A percentile compares a stretch with the other conserved stretches of the same genome.
phyloP scores from a whole-genome alignment of 257 asterid species.

The Penstemon newberryi region DNA sequence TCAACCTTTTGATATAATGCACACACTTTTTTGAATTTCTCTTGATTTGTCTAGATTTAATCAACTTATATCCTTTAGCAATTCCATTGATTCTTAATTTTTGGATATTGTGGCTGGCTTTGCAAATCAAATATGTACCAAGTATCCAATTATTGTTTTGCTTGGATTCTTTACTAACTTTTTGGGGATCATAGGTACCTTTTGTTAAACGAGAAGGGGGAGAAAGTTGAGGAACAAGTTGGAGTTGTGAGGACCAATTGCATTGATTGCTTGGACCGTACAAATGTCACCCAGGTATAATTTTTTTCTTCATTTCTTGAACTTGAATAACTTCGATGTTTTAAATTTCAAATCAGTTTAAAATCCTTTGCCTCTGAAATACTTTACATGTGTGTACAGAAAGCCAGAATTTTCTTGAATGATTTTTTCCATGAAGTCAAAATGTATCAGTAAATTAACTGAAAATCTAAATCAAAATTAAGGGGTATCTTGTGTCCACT shows the following conservation, averaged over 20 bases:
- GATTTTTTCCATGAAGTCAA: too few relatives aligned
- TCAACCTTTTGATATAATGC: background rate
- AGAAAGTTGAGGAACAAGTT: conserved; percentile 70
- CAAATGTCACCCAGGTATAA: conserved; percentile 93
- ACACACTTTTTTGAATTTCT: background rate
- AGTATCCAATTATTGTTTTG: conserved; percentile 7
- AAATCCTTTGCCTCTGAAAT: too few relatives aligned
- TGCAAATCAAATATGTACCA: background rate
- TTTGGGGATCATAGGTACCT: conserved; percentile 58
- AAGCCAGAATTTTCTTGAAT: too few relatives aligned
- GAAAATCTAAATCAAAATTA: too few relatives aligned
- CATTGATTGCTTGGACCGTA: conserved; percentile 91
- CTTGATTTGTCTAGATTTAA: background rate
- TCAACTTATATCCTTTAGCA: background rate
- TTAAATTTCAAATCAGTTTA: too few relatives aligned
- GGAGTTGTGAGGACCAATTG: conserved; percentile 95
- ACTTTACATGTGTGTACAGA: too few relatives aligned
- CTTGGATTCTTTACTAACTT: conserved; percentile 18
- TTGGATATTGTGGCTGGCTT: background rate
- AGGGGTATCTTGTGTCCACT: too few relatives aligned
- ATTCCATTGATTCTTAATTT: background rate
- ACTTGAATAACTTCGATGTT: background rate
- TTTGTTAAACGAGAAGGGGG: conserved; percentile 74
- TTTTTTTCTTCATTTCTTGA: background rate
- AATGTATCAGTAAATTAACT: too few relatives aligned